Percentiles rank a stretch among this genome's conserved stretches.
These are phyloP conservation scores for Terfezia claveryi DNA, from an alignment of 495 filamentous ascomycete species.

Conservation along the genomic window DNA sequence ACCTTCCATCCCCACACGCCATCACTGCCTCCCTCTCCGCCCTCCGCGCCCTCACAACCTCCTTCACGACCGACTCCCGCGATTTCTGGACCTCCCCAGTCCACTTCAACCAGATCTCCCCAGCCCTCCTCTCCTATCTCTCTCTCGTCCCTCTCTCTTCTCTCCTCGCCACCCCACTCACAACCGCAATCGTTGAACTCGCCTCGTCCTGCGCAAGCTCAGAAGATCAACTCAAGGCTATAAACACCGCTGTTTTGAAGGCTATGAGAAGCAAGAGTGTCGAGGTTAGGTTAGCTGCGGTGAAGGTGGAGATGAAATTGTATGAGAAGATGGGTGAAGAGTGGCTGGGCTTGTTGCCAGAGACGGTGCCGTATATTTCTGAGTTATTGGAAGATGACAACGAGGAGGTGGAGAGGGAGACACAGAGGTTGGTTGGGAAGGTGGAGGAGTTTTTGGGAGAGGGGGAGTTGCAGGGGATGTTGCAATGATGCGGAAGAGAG, in stretches of 20 bases:
- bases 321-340: conserved; percentile 68
- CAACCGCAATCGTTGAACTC: conserved; percentile 44
- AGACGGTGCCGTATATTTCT: conserved; percentile 86
- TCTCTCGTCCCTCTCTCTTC: conserved; percentile 27
- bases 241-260: conserved; percentile 54
- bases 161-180: conserved; percentile 18
- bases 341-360: conserved; percentile 69
- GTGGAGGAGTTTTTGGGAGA: conserved; percentile 78
- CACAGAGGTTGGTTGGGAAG: conserved; percentile 59
- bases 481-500: conserved; percentile 32
- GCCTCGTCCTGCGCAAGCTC: conserved; percentile 52
- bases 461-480: conserved; percentile 60
- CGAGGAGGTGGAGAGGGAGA: conserved; percentile 72
- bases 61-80: conserved; percentile 55
- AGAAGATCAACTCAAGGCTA: conserved; percentile 66
- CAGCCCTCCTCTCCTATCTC: conserved; percentile 47
- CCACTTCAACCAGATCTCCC: conserved; percentile 50
- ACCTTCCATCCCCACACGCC: background rate
- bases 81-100: conserved; percentile 82
- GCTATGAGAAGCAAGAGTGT: conserved; percentile 47
- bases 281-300: conserved; percentile 47
- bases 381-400: conserved; percentile 93
- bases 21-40: conserved; percentile 15
- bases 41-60: conserved; percentile 43
- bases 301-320: conserved; percentile 55